Conservation (phyloP, 306 rosid genomes). For the Neltuma alba region DNA sequence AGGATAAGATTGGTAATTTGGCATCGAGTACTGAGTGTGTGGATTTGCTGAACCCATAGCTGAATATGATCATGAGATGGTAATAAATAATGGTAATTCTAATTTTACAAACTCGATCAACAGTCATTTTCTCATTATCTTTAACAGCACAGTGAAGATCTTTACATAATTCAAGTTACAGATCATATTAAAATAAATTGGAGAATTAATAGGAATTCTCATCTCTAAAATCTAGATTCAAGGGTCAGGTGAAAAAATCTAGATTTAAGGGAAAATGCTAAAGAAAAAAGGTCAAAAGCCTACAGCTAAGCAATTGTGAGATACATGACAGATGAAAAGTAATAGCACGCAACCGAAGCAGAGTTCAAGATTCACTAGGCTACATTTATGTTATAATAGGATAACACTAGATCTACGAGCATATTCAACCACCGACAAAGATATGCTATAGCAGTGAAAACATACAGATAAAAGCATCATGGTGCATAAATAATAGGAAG, state of each 20-base stretch:
- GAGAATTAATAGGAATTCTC: constrained; percentile 18
- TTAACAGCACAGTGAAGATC: constrained; percentile 30
- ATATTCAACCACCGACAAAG: constrained; percentile 6
- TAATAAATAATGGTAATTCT: constrained; percentile 24
- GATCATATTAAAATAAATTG: constrained; percentile 18
- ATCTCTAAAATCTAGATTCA: constrained; percentile 24
- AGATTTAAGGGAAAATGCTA: neutral
- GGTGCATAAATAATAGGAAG: neutral
- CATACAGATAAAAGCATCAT: neutral
- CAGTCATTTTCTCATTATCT: constrained; percentile 25
- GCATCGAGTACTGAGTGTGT: constrained; percentile 13
- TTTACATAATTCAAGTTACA: constrained; percentile 39
- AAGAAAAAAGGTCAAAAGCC: constrained; percentile 11
- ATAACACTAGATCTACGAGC: neutral
- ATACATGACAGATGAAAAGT: constrained; percentile 5
- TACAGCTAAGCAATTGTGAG: constrained; percentile 19
- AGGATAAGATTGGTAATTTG: neutral
- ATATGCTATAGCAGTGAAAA: constrained; percentile 5
- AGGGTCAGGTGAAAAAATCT: neutral
- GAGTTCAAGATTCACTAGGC: constrained; percentile 10
- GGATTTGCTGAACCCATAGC: neutral
- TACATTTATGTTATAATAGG: constrained; percentile 11
- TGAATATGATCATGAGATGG: constrained; percentile 1
- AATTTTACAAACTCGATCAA: constrained; percentile 28
- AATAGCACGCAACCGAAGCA: constrained; percentile 16